A percentile compares a stretch with the other conserved stretches of the same genome.
Conservation (phyloP, 1,284 basidiomycete species). For the Hemileia vastatrix region DNA sequence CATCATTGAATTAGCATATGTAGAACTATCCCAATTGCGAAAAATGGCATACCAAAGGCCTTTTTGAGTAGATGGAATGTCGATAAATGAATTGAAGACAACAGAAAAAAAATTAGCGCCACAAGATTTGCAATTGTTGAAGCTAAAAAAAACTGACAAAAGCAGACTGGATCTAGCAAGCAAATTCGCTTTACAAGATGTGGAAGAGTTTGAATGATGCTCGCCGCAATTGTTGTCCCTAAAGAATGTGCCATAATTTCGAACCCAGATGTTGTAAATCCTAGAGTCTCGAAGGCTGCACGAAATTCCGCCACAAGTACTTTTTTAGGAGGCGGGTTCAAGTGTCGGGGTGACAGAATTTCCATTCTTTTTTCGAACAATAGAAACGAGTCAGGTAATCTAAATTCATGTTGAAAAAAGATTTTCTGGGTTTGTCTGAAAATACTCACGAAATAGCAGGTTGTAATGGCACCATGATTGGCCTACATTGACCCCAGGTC, state of each 20-base stretch:
- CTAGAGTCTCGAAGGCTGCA: neutral
- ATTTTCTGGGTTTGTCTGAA: neutral
- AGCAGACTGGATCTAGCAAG: conserved; percentile 30
- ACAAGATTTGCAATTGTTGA: neutral
- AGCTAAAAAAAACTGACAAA: conserved; percentile 29
- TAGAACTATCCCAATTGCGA: too few relatives aligned
- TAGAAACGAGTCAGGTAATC: neutral
- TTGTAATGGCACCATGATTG: conserved; percentile 15
- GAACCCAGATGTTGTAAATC: conserved; percentile 8
- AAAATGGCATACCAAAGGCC: too few relatives aligned
- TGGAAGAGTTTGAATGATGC: conserved; percentile 20
- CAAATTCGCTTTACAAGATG: conserved; percentile 16
- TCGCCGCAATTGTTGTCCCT: conserved; percentile 10
- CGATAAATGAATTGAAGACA: too few relatives aligned
- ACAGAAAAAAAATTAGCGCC: conserved; percentile 23
- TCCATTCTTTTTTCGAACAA: conserved; percentile 3
- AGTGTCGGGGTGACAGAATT: conserved; percentile 6
- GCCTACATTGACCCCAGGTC: conserved; percentile 4
- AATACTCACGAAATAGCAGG: conserved; percentile 16
- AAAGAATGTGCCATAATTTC: conserved; percentile 18
- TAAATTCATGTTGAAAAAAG: neutral
- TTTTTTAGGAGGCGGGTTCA: conserved; percentile 3
- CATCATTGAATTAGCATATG: too few relatives aligned
- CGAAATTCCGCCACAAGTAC: conserved; percentile 5
- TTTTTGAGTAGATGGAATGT: too few relatives aligned